phyloP scores from a whole-genome alignment of 1,284 basidiomycete genomes.

The Mycosarcoma mackinlayi region DNA sequence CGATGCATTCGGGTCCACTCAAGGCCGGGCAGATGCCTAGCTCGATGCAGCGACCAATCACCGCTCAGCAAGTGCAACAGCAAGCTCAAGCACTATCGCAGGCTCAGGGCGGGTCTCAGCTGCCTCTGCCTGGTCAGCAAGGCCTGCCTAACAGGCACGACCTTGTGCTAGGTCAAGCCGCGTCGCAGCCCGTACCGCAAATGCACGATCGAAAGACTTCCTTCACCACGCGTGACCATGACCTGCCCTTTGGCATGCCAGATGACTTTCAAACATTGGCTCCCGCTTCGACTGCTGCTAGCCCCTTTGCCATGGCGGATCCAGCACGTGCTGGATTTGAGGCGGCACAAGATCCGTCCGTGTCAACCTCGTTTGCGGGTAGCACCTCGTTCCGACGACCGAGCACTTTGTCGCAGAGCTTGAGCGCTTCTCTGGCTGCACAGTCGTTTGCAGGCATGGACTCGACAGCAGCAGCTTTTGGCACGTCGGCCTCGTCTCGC shows the following conservation, averaged over 20 bases:
- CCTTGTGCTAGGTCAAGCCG: constrained; percentile 12
- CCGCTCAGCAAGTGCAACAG: constrained; percentile 12
- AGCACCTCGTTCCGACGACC: constrained; percentile 38
- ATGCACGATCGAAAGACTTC: constrained; percentile 67
- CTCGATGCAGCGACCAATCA: constrained; percentile 14
- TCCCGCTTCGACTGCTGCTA: constrained; percentile 2
- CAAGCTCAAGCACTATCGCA: constrained; percentile 14
- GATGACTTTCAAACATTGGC: constrained; percentile 70
- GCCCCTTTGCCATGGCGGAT: constrained; percentile 5
- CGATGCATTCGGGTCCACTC: constrained; percentile 2
- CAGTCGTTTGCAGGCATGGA: constrained; percentile 33
- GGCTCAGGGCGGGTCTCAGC: not conserved
- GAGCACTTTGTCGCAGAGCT: constrained; percentile 28
- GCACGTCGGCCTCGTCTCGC: constrained; percentile 35
- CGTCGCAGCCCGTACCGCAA: constrained; percentile 12
- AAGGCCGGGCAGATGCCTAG: constrained; percentile 5
- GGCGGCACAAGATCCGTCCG: constrained; percentile 12
- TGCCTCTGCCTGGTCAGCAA: constrained; percentile 15
- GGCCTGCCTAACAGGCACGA: constrained; percentile 6
- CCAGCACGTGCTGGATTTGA: constrained; percentile 29
- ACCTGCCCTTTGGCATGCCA: constrained; percentile 78
- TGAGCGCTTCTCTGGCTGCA: constrained; percentile 32
- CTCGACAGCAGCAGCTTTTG: constrained; percentile 36
- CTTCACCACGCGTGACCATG: constrained; percentile 79
- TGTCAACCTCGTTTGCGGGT: constrained; percentile 27